Evolutionary conservation across 495 filamentous ascomycete genomes (phyloP).

Genomic region (Rostrohypoxylon terebratum): DNA sequence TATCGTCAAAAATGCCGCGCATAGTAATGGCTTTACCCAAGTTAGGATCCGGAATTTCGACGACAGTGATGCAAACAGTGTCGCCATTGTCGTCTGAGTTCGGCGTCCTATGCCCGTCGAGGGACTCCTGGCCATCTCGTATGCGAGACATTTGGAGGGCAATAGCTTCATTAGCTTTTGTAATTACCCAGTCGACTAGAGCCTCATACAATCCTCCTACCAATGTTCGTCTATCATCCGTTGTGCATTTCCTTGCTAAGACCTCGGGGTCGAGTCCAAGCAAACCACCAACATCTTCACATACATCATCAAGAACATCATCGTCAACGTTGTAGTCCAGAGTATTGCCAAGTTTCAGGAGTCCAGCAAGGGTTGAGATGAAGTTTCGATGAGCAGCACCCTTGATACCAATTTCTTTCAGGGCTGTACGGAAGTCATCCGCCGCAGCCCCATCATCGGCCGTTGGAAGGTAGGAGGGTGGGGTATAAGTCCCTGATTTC

Average conservation of each 20-base stretch:
- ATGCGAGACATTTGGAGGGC: conserved; percentile 73
- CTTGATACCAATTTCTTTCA: conserved; percentile 93
- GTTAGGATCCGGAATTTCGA: conserved; percentile 84
- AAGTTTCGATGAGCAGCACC: conserved; percentile 82
- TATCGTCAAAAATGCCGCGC: conserved; percentile 91
- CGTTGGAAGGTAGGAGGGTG: conserved; percentile 89
- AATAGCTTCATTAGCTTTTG: conserved; percentile 91
- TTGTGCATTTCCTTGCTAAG: conserved; percentile 79
- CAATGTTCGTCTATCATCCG: conserved; percentile 82
- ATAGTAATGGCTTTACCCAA: conserved; percentile 88
- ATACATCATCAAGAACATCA: conserved; percentile 85
- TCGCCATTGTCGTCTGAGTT: conserved; percentile 77
- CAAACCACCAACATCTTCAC: conserved; percentile 88
- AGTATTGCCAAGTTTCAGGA: conserved; percentile 92
- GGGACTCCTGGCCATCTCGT: conserved; percentile 70
- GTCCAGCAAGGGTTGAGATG: conserved; percentile 83
- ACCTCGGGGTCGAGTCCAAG: conserved; percentile 89
- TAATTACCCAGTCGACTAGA: conserved; percentile 92
- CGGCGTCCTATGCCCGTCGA: conserved; percentile 70
- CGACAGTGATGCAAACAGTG: conserved; percentile 86
- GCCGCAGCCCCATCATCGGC: conserved; percentile 93
- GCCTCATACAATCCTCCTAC: conserved; percentile 93
- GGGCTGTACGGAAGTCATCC: conserved; percentile 85
- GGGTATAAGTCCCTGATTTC: conserved; percentile 84
- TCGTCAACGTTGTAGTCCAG: conserved; percentile 86